Base-by-base conservation (phyloP, 73 alveolate species). In the Tetrahymena borealis region DNA sequence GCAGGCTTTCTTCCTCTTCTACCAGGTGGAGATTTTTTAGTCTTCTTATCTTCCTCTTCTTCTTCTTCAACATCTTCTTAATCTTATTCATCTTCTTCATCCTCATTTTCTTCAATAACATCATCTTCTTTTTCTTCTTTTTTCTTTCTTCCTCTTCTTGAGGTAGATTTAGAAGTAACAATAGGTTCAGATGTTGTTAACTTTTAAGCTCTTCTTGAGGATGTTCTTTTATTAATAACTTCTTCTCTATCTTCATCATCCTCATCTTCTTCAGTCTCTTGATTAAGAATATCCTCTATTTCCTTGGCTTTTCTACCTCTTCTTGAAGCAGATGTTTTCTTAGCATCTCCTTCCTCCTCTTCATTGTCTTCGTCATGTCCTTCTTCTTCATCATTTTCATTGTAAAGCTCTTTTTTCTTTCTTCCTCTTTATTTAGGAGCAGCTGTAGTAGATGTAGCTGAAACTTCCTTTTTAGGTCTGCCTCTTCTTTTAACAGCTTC, bases 171-270 rank as follows among this genome's bases (percentile, higher is more conserved):
- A 60, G 85, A 11, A 60, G 31, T 35, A 60, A 0, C 10, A n/a
- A 33, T 42, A n/a, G 85, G 10, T 60, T 60, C 85, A 24, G 33
- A 9, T 15, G 31, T 0, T 24, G 28, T 35, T 7, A 35, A 24
- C 28, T 60, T 60, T 60, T 60, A 60, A 18, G 85, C 85, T 60
- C 85, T 60, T 60, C 85, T 60, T 10, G 85, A 60, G 7, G 85
- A 60, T 60, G 85, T 60, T 60, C 85, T 60, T 60, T 60, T 60
- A 60, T 60, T 60, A 15, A 60, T 60, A 4, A 60, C 85, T 60
- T 60, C 85, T 60, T 60, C 85, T 20, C 85, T 60, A n/a, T 60
- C 85, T 60, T 60, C 85, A 60, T 60, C 85, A 60, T 60, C 85
- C 28, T 60, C 85, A 60, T 60, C 85, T 60, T 60, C 85, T 60